Evolutionary conservation across 2,329 filamentous ascomycete genomes (phyloP).

Genomic region (Xylariales sp.): DNA sequence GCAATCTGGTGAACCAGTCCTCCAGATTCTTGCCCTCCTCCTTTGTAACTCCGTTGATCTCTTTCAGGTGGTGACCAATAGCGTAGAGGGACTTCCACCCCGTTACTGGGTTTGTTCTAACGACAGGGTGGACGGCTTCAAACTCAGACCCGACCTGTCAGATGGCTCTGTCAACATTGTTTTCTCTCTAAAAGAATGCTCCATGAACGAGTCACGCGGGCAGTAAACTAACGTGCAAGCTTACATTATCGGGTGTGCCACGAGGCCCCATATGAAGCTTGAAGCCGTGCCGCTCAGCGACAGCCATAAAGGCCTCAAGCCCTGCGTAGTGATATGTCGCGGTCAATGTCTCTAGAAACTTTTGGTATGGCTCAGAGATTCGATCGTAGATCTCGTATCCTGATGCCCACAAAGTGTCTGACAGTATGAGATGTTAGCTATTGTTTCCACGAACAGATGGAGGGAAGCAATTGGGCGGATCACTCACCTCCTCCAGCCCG

Average conservation of each 20-base stretch:
- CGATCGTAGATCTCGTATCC: conserved; percentile 65
- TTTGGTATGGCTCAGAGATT: conserved; percentile 50
- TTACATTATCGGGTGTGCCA: conserved; percentile 46
- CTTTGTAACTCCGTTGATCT: conserved; percentile 45
- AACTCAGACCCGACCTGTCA: conserved; percentile 42
- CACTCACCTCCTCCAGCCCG: conserved; percentile 45
- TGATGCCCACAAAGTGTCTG: conserved; percentile 62
- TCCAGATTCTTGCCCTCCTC: conserved; percentile 45
- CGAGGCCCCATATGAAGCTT: conserved; percentile 40
- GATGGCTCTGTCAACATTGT: too few relatives aligned
- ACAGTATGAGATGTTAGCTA: background rate
- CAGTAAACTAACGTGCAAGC: too few relatives aligned
- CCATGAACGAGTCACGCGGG: too few relatives aligned
- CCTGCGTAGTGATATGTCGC: conserved; percentile 47
- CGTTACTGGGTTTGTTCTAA: conserved; percentile 54
- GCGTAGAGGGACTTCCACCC: conserved; percentile 54
- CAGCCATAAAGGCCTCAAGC: conserved; percentile 47
- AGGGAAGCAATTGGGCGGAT: background rate
- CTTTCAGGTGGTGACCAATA: conserved; percentile 40
- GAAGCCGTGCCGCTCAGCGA: conserved; percentile 40
- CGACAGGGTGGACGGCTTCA: conserved; percentile 47
- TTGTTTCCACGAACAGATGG: background rate
- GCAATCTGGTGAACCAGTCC: conserved; percentile 44
- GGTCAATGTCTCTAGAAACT: conserved; percentile 55
- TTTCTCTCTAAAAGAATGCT: too few relatives aligned